Evolutionary conservation across 176 grass and related monocot species (phyloP).

Genomic region (Melocanna baccifera): DNA sequence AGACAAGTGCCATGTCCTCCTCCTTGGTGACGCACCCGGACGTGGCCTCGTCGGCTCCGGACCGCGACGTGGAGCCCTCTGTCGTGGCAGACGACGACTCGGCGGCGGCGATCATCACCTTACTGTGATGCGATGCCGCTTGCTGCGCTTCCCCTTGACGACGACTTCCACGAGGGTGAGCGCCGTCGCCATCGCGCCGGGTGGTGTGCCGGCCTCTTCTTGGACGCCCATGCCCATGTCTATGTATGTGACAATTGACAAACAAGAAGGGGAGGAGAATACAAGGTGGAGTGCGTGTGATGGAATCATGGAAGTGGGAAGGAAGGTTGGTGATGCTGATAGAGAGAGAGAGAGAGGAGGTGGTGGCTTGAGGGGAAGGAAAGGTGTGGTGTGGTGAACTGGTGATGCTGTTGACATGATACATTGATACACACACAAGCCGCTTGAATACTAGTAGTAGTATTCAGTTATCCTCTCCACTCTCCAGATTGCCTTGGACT

Average conservation of each 20-base stretch:
- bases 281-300: too few species aligned
- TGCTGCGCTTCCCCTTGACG: constrained; percentile 77
- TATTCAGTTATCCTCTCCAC: too few species aligned
- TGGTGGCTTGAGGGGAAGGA: too few species aligned
- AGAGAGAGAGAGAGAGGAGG: neutral
- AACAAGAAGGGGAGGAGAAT: neutral
- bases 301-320: neutral
- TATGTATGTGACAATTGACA: neutral
- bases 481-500: too few species aligned
- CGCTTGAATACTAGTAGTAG: too few species aligned
- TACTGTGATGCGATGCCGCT: constrained; percentile 34
- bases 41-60: constrained; percentile 20
- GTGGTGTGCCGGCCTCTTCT: constrained; percentile 13
- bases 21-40: constrained; percentile 48
- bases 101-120: neutral
- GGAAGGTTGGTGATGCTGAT: constrained; percentile 36
- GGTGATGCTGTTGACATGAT: too few species aligned
- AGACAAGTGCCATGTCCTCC: constrained; percentile 82
- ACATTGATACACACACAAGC: too few species aligned
- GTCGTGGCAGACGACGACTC: constrained; percentile 20
- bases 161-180: constrained; percentile 12
- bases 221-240: constrained; percentile 25
- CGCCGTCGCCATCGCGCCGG: neutral
- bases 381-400: too few species aligned
- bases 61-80: constrained; percentile 19